A percentile compares a stretch with the other conserved stretches of the same genome.
Evolutionary conservation across 2,329 filamentous ascomycete species (phyloP).

Genomic region (Bipolaris gigantea): DNA sequence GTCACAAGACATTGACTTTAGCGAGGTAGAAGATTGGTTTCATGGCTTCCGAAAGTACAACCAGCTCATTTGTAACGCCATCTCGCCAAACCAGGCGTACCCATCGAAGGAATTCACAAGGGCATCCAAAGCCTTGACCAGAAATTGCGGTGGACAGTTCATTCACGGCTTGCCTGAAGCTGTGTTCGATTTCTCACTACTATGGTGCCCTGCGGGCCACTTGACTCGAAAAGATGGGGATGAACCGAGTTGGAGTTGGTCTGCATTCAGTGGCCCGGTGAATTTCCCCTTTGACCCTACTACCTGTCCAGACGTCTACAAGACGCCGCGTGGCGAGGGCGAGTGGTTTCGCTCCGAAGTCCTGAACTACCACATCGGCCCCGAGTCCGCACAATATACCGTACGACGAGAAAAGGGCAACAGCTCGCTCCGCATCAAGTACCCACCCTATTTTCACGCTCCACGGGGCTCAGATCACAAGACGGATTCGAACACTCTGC

Average conservation of each 20-base stretch:
- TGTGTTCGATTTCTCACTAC: constrained; percentile 36
- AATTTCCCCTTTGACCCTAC: constrained; percentile 42
- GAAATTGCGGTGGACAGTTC: constrained; percentile 36
- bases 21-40: constrained; percentile 35
- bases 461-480: constrained; percentile 23
- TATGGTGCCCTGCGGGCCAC: constrained; percentile 37
- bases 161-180: constrained; percentile 38
- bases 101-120: constrained; percentile 25
- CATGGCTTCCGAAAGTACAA: constrained; percentile 38
- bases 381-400: constrained; percentile 26
- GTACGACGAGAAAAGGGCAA: constrained; percentile 31
- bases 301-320: constrained; percentile 34
- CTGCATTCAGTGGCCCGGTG: constrained; percentile 27
- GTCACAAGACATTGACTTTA: constrained; percentile 28
- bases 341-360: constrained; percentile 38
- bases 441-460: constrained; percentile 33
- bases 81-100: constrained; percentile 17
- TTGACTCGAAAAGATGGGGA: constrained; percentile 15
- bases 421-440: constrained; percentile 25
- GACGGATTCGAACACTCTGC: constrained; percentile 26
- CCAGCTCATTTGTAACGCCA: constrained; percentile 30
- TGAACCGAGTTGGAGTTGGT: constrained; percentile 42
- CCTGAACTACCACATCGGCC: constrained; percentile 30
- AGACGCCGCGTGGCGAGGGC: constrained; percentile 21
- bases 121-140: constrained; percentile 28